Evolutionary conservation across 345 rosid genomes (phyloP).

Genomic region (Mangifera indica): DNA sequence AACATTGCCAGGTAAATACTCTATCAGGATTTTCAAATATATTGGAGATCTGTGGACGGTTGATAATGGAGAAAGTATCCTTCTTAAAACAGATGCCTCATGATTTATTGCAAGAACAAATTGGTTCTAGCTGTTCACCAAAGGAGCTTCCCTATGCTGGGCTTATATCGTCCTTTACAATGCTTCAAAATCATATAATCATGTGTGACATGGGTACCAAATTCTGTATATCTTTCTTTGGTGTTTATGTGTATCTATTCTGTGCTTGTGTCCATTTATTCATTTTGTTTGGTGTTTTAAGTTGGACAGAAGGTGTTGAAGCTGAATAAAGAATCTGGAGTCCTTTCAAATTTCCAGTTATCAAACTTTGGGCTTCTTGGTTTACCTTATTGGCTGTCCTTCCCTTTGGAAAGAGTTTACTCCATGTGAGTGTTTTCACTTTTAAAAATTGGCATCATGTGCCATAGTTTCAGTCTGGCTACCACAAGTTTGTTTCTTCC

Average conservation of each 20-base stretch:
- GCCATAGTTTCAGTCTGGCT: background rate
- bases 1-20: conserved; percentile 24
- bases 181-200: conserved; percentile 47
- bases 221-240: background rate
- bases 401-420: conserved; percentile 66
- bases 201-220: conserved; percentile 64
- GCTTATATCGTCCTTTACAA: conserved; percentile 60
- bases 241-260: conserved; percentile 13
- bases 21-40: conserved; percentile 50
- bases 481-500: background rate
- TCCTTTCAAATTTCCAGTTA: conserved; percentile 54
- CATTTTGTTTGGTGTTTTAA: conserved; percentile 34
- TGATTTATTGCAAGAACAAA: conserved; percentile 53
- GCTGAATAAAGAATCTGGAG: conserved; percentile 57
- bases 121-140: conserved; percentile 31
- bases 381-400: conserved; percentile 77
- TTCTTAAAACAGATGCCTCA: conserved; percentile 56
- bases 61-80: conserved; percentile 59
- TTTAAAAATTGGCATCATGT: background rate
- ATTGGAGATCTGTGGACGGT: conserved; percentile 49
- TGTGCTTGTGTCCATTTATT: conserved; percentile 17
- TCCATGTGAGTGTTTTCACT: conserved; percentile 54
- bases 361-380: conserved; percentile 80
- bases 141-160: conserved; percentile 39
- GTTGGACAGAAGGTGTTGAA: conserved; percentile 78